Evolutionary conservation across 371 early-diverging fungal genomes (phyloP).

Genomic region (Actinomucor elegans): DNA sequence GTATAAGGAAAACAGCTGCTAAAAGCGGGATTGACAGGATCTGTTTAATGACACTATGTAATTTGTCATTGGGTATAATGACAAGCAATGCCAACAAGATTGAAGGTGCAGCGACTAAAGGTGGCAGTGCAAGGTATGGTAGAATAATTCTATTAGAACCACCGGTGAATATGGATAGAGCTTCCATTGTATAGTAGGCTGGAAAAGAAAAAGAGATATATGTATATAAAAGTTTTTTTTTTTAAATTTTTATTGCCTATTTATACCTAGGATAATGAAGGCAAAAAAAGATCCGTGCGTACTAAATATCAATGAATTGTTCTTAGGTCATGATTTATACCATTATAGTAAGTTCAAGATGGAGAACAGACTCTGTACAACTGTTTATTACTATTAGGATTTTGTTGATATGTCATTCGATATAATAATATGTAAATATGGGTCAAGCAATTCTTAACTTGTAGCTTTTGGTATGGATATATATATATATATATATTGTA

Average conservation of each 20-base stretch:
- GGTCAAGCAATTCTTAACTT: no score
- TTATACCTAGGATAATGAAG: no score
- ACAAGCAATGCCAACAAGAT: slow-evolving; percentile 13
- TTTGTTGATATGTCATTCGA: no score
- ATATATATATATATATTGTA: no score
- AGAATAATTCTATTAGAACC: slow-evolving; percentile 7
- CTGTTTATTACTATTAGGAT: no score
- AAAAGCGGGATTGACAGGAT: slow-evolving; percentile 32
- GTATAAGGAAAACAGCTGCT: slow-evolving; percentile 21
- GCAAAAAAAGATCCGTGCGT: slow-evolving; percentile 10
- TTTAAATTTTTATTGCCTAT: not conserved
- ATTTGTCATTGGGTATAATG: slow-evolving; percentile 15
- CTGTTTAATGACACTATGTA: slow-evolving; percentile 28
- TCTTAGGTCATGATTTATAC: not conserved
- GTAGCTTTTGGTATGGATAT: no score
- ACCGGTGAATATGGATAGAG: slow-evolving; percentile 5
- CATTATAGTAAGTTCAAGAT: not conserved
- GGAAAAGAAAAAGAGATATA: not conserved
- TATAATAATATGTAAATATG: no score
- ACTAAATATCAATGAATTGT: not conserved
- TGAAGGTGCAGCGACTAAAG: slow-evolving; percentile 12
- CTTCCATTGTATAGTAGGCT: not conserved
- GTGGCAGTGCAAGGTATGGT: not conserved
- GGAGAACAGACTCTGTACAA: no score
- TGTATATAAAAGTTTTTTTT: not conserved